Evolutionary conservation across 176 grass and related monocot species (phyloP), one percentile per base, ranked within the genome.

Genomic region (Carex cristatella): DNA sequence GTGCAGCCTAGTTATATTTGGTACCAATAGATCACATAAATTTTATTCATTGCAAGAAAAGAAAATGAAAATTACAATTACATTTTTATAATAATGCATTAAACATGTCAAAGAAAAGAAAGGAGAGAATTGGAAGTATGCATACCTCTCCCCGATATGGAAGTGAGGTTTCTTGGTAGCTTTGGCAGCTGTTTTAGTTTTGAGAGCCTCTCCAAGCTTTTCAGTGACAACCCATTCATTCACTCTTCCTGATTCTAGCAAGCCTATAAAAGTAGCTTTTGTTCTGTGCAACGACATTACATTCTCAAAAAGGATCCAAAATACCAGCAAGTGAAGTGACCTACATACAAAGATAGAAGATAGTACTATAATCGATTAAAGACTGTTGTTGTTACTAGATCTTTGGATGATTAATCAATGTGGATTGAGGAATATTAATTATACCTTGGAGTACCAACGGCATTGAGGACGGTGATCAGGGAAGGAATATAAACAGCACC

Each of bases 251-350:
- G 87, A 77, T 90, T 95, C 94, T 57, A 95, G 49, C 54, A 95
- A 69, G 14, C 91, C 91, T 1, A 89, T 95, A 27, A 95, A 86
- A 66, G 93, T 95, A 28, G 93, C 91, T 76, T 89, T 95, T 46
- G 91, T 95, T 88, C 93, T 92, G 84, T 95, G 93, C 57, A 95
- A 56, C n/a, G 93, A 95, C 93, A 95, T 95, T 23, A 92, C 93
- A 86, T 95, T 95, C 88, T 95, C 93, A 38, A 95, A 95, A 14
- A 95, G 91, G 56, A 91, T 84, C 93, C 93, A 95, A 54, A 95
- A 92, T 23, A 95, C 84, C 73, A 95, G 73, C 62, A 95, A 89
- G 85, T 92, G 93, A 79, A 89, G 46, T 3, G 89, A 95, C 85
- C 93, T 95, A 82, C 87, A 7, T 46, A 46, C 44, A 46, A 87